phyloP scores from a whole-genome alignment of 108 stramenopile genomes.

The Aureococcus anophagefferens region DNA sequence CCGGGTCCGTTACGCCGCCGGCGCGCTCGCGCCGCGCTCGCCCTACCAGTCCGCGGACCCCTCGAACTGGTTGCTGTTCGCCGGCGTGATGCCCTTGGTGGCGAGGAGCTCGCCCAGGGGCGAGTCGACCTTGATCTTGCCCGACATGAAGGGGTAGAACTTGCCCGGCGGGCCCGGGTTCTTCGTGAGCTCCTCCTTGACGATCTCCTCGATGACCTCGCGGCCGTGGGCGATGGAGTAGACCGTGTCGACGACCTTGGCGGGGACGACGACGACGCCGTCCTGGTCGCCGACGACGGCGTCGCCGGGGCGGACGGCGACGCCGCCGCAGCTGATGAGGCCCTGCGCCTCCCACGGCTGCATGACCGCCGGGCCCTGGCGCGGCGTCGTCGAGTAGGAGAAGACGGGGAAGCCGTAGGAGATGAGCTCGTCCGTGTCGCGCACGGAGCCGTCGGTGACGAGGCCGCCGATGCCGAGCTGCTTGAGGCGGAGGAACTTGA shows the following conservation, averaged over 20 bases:
- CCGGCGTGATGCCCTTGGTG: slow-evolving; percentile 71
- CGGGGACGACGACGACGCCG: slow-evolving; percentile 79
- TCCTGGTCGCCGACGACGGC: slow-evolving; percentile 81
- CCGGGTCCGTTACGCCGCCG: too few relatives aligned
- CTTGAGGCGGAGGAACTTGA: slow-evolving; percentile 74
- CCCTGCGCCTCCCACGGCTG: slow-evolving; percentile 83
- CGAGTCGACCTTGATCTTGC: slow-evolving; percentile 77
- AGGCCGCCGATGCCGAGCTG: slow-evolving; percentile 63
- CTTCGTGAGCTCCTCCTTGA: slow-evolving; percentile 76
- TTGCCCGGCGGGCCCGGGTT: slow-evolving; percentile 79
- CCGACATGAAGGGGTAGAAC: slow-evolving; percentile 79
- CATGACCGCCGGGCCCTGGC: slow-evolving; percentile 31
- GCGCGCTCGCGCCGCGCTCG: too few relatives aligned
- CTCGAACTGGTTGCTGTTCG: slow-evolving; percentile 79
- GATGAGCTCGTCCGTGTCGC: slow-evolving; percentile 79
- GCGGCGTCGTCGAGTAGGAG: slow-evolving; percentile 43
- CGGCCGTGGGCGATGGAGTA: slow-evolving; percentile 75
- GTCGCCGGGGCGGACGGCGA: slow-evolving; percentile 72
- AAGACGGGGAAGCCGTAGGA: slow-evolving; percentile 76
- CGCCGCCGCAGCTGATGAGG: slow-evolving; percentile 55
- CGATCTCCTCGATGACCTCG: slow-evolving; percentile 76
- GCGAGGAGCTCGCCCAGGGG: slow-evolving; percentile 70
- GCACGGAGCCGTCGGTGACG: slow-evolving; percentile 75
- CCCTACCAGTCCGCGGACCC: slow-evolving; percentile 73
- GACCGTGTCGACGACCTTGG: slow-evolving; percentile 71